phyloP scores from a whole-genome alignment of 1,284 basidiomycete genomes.

The Serendipita sp. region DNA sequence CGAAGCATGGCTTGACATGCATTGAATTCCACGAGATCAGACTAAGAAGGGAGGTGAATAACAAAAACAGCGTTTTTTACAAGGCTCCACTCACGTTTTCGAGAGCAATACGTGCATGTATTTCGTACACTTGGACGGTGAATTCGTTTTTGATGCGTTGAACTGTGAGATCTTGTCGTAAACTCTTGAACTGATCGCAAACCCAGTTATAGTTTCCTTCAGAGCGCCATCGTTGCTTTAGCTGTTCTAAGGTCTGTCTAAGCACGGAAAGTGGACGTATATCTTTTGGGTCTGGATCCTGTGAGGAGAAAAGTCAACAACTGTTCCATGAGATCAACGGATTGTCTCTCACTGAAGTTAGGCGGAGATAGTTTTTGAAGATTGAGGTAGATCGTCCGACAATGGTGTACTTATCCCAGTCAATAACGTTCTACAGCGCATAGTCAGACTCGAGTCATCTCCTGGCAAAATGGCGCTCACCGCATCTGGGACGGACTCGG shows the following conservation, averaged over 20 bases:
- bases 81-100: slow-evolving; percentile 53
- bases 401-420: slow-evolving; percentile 94
- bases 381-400: slow-evolving; percentile 79
- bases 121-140: slow-evolving; percentile 95
- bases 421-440: slow-evolving; percentile 67
- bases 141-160: slow-evolving; percentile 99
- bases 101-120: slow-evolving; percentile 91
- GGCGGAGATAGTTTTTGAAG: slow-evolving; percentile 90
- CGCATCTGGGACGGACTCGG: slow-evolving; percentile 44
- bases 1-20: slow-evolving; percentile 90
- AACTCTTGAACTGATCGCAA: slow-evolving; percentile 94
- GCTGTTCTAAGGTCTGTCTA: slow-evolving; percentile 70
- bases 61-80: neutral
- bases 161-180: slow-evolving; percentile 97
- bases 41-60: slow-evolving; percentile 9
- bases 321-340: slow-evolving; percentile 9
- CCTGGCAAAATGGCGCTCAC: slow-evolving; percentile 28
- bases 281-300: slow-evolving; percentile 90
- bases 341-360: slow-evolving; percentile 67
- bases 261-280: slow-evolving; percentile 83
- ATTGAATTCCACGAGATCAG: slow-evolving; percentile 96
- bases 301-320: slow-evolving; percentile 8
- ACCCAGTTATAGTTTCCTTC: slow-evolving; percentile 85
- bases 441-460: slow-evolving; percentile 8
- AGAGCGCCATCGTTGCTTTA: slow-evolving; percentile 81